Base-by-base conservation (phyloP, 306 rosid genomes). In the Prosopis cineraria region DNA sequence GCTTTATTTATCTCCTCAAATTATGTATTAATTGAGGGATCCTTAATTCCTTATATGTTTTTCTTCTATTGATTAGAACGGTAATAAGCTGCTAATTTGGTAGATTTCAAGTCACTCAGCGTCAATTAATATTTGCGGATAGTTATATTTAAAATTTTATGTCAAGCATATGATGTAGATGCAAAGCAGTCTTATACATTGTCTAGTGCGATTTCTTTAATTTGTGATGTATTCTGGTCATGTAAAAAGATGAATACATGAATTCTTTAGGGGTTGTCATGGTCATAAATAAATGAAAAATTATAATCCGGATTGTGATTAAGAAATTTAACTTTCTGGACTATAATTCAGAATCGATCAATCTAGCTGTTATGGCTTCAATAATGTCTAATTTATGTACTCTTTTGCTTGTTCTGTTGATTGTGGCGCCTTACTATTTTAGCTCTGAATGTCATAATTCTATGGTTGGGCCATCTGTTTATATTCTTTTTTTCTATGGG, bases 301-400 rank as follows among this genome's bases (percentile, higher is more conserved):
- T 68, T 68, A 40, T 55, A 34, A n/a, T 16, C 45, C 37, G 6
- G 45, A 50, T 50, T 50, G 19, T 47, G 30, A 20, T 39, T 67
- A 13, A 17, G 48, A 63, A 12, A 55, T 63, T 63, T 33, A 33
- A 63, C 17, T 33, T 33, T 31, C 25, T 33, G 27, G 25, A 19
- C 37, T 17, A 19, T 63, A 63, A 63, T 68, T 24, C 10, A 36
- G 48, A 68, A 70, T 20, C 31, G 9, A 65, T 64, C 25, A n/a
- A 81, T 75, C n/a, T 62, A 37, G 14, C 24, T 37, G 20, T 39
- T 40, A 24, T 14, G 43, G 59, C 72, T 68, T 45, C n/a, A 16
- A 16, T 36, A 59, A 10, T 59, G n/a, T 30, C 58, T 6, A 27
- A 27, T 64, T 2, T 27, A 27, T 64, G 19, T 10, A 5, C 29